Base-by-base conservation (phyloP, 371 early-diverging fungal species). In the Mucor irregularis region DNA sequence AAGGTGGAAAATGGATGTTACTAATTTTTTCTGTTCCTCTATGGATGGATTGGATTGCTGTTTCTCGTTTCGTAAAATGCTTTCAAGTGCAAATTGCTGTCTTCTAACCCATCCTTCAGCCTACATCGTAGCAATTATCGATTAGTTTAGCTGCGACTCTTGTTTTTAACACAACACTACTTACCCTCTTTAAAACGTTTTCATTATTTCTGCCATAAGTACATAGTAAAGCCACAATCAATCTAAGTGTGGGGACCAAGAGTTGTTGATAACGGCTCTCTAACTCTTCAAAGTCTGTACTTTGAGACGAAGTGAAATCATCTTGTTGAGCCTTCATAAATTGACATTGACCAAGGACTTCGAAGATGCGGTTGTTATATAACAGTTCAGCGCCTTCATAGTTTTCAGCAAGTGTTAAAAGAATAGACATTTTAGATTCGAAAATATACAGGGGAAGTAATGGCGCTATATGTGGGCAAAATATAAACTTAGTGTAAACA, bases 391-490 rank as follows among this genome's bases (percentile, higher is more conserved):
- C 87, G 11, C 95, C 94, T n/a, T 88, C 86, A 9, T 73, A 64
- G 29, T 80, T 74, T 64, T 87, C 85, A 0, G 93, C 83, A 49
- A 97, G 63, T 9, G 92, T 82, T 38, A 92, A 68, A 55, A 96
- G 81, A 40, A 97, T 71, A 2, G 86, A 71, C 87, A 94, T 82
- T 69, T 90, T 92, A n/a, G 89, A 70, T 61, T 94, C 90, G 66
- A 88, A 93, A 26, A 94, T 81, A 62, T 86, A 88, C 7, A 86
- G 64, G 29, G 82, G 69, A 16, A 82, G 73, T 42, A 78, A 69
- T 47, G 83, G 70, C 8, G 78, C 82, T 76, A 55, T 22, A 19
- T 7, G 24, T 40, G 6, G 17, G 44, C 14, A 7, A 28, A 31
- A 13, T 7, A 46, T 4, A 19, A 5, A 47, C 17, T 9, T 3